Percentiles rank a stretch among this genome's conserved stretches.
Evolutionary conservation across 352 stramenopile species (phyloP).

Genomic region (Phytophthora hibernalis): DNA sequence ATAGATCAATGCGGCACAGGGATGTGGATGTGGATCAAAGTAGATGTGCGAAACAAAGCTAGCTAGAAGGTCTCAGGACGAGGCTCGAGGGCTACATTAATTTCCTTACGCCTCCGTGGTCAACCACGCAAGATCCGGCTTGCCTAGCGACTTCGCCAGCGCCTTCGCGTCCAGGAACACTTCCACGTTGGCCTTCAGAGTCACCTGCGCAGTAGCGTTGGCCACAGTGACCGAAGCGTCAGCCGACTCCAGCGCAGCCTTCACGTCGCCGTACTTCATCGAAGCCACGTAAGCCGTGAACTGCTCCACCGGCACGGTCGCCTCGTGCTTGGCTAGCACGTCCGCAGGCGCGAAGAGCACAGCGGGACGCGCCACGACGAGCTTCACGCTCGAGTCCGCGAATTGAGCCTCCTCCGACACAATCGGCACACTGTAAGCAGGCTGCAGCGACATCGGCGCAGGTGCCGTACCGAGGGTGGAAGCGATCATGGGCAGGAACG

Average conservation of each 20-base stretch:
- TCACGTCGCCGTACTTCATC: constrained; percentile 87
- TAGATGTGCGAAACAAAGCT: too few relatives aligned
- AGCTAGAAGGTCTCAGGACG: not conserved
- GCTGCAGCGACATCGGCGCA: constrained; percentile 65
- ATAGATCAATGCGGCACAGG: too few relatives aligned
- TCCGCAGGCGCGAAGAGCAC: constrained; percentile 72
- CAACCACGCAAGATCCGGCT: constrained; percentile 60
- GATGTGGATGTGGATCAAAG: too few relatives aligned
- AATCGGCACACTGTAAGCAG: constrained; percentile 71
- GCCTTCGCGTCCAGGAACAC: constrained; percentile 83
- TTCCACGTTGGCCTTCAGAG: constrained; percentile 64
- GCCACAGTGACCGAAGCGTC: constrained; percentile 53
- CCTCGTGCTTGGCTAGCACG: constrained; percentile 54
- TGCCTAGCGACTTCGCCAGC: constrained; percentile 50
- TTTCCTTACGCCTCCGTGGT: constrained; percentile 30
- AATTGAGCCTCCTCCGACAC: constrained; percentile 76
- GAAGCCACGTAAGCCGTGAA: constrained; percentile 73
- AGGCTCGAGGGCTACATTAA: constrained; percentile 4
- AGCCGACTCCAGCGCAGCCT: constrained; percentile 48
- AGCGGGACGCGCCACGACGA: constrained; percentile 73
- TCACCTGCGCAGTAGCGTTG: constrained; percentile 49
- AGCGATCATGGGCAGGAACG: constrained; percentile 64
- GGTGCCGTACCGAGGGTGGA: constrained; percentile 66
- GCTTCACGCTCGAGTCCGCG: constrained; percentile 66
- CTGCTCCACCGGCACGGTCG: constrained; percentile 48